A percentile compares a stretch with the other conserved stretches of the same genome.
These are phyloP conservation scores for Flaveria robusta DNA, from an alignment of 129 eudicot species.

Conservation along the genomic window DNA sequence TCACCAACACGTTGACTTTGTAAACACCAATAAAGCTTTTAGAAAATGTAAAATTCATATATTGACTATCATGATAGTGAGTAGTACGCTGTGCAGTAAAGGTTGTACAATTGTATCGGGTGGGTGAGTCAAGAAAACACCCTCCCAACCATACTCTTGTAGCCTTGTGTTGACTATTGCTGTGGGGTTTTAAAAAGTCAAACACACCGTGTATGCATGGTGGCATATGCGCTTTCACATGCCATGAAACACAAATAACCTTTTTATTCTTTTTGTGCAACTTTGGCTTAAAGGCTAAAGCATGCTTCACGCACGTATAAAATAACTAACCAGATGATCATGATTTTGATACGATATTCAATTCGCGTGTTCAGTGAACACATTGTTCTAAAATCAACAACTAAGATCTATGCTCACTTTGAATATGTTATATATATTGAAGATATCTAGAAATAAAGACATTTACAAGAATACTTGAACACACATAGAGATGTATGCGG, in stretches of 20 bases:
- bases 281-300: slow-evolving; percentile 17
- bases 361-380: not conserved
- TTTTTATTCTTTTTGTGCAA: slow-evolving; percentile 28
- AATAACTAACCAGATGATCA: not conserved
- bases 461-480: too few species aligned
- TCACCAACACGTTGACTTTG: too few species aligned
- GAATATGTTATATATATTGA: too few species aligned
- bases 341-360: not conserved
- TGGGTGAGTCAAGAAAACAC: slow-evolving; percentile 28
- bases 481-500: too few species aligned
- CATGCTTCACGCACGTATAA: slow-evolving; percentile 15
- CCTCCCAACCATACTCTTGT: slow-evolving; percentile 23
- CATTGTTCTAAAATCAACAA: not conserved
- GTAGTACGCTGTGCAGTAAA: slow-evolving; percentile 9
- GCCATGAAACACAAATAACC: slow-evolving; percentile 33
- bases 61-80: not conserved
- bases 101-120: slow-evolving; percentile 19
- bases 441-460: too few species aligned
- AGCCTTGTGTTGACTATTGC: slow-evolving; percentile 28
- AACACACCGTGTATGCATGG: slow-evolving; percentile 33
- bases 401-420: too few species aligned
- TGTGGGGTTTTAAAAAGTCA: slow-evolving; percentile 20
- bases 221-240: slow-evolving; percentile 34
- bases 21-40: too few species aligned
- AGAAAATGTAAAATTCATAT: slow-evolving; percentile 7